Conservation (phyloP, 192 early-diverging fungal species). For the Coemansia sp. region DNA sequence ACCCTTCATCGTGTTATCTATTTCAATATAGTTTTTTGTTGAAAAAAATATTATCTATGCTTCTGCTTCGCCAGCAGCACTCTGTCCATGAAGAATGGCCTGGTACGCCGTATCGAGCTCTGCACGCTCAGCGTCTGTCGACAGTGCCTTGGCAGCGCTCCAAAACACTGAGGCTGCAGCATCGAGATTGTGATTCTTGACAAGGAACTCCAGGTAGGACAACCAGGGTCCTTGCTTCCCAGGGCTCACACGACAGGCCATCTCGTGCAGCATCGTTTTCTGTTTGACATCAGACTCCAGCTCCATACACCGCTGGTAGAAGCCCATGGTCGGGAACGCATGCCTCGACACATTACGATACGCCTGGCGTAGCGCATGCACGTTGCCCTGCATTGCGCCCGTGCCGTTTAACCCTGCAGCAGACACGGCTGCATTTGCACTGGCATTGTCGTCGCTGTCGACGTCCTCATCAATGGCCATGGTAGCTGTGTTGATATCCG, state of each 20-base stretch:
- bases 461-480: conserved; percentile 17
- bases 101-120: conserved; percentile 21
- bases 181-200: conserved; percentile 6
- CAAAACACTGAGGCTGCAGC: conserved; percentile 26
- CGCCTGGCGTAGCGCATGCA: conserved; percentile 50
- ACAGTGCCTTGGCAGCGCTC: conserved; percentile 27
- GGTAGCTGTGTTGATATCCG: conserved; percentile 1
- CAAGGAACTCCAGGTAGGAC: conserved; percentile 25
- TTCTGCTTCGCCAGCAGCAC: background rate
- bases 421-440: no score
- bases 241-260: conserved; percentile 28
- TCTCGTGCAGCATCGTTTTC: conserved; percentile 22
- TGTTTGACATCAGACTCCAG: conserved; percentile 50
- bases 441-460: conserved; percentile 5
- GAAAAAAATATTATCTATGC: background rate
- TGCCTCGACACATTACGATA: conserved; percentile 52
- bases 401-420: background rate
- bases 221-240: conserved; percentile 22
- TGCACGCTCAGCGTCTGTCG: background rate
- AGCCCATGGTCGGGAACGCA: conserved; percentile 58
- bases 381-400: conserved; percentile 33
- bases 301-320: conserved; percentile 61
- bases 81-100: conserved; percentile 1
- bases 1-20: no score
- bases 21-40: no score